phyloP scores from a whole-genome alignment of 257 asterid genomes.

The Orobanche coerulescens region DNA sequence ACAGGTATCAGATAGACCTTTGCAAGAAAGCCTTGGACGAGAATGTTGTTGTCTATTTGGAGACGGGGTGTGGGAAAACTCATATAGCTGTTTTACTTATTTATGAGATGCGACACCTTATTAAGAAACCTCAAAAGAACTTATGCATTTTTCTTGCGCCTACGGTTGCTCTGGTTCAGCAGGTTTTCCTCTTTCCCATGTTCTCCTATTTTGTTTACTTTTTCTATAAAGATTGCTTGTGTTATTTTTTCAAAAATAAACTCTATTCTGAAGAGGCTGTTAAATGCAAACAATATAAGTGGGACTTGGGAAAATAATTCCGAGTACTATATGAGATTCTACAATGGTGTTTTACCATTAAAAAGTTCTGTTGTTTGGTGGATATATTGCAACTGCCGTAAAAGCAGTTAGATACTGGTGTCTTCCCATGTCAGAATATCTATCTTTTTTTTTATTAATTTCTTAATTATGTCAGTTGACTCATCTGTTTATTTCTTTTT shows the following conservation, averaged over 20 bases:
- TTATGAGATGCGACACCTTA: constrained; percentile 80
- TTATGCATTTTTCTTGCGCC: constrained; percentile 93
- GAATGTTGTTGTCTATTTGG: constrained; percentile 71
- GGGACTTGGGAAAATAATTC: not conserved
- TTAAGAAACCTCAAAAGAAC: constrained; percentile 78
- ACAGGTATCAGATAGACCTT: constrained; percentile 87
- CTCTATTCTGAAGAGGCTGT: not conserved
- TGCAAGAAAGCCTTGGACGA: constrained; percentile 82
- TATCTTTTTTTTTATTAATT: not conserved
- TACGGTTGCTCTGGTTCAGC: constrained; percentile 85
- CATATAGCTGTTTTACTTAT: constrained; percentile 88
- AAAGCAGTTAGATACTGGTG: constrained; percentile 7
- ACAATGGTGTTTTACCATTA: not conserved
- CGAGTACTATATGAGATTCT: not conserved
- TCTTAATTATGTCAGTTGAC: constrained; percentile 11
- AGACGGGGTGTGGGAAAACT: constrained; percentile 96
- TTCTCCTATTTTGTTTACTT: constrained; percentile 4
- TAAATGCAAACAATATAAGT: not conserved
- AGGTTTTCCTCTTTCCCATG: constrained; percentile 41
- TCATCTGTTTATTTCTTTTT: constrained; percentile 12
- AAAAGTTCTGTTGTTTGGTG: constrained; percentile 3
- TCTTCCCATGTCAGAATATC: not conserved
- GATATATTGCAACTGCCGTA: constrained; percentile 7
- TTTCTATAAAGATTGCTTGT: not conserved
- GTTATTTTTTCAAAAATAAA: not conserved